These are phyloP conservation scores for Leishmania mexicana DNA, from an alignment of 208 protist genomes.

Conservation along the genomic window DNA sequence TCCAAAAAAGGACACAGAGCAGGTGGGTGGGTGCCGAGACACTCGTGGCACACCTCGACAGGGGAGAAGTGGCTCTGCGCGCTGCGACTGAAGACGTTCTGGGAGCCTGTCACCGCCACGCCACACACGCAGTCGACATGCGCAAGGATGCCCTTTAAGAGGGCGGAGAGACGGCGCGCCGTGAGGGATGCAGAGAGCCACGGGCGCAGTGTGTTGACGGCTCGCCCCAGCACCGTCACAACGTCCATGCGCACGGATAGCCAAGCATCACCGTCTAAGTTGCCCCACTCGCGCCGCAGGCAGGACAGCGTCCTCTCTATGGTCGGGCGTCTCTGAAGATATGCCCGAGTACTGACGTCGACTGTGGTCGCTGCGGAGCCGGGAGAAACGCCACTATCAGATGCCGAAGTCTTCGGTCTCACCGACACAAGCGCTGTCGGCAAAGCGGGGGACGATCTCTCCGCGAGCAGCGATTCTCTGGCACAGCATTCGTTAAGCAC, in stretches of 20 bases:
- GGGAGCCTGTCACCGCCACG: conserved; percentile 14
- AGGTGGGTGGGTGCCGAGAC: conserved; percentile 65
- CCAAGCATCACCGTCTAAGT: neutral
- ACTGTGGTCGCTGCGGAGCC: neutral
- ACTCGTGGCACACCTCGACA: conserved; percentile 54
- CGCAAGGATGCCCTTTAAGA: conserved; percentile 56
- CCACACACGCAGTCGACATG: conserved; percentile 47
- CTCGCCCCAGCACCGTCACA: conserved; percentile 10
- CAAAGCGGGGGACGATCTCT: neutral
- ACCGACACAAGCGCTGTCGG: neutral
- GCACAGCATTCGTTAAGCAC: conserved; percentile 17
- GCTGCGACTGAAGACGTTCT: conserved; percentile 21
- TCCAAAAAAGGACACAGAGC: conserved; percentile 53
- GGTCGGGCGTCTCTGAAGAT: conserved; percentile 9
- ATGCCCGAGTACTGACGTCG: neutral
- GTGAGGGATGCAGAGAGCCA: conserved; percentile 15
- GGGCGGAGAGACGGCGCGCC: conserved; percentile 48
- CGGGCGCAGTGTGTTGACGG: conserved; percentile 22
- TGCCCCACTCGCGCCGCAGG: conserved; percentile 24
- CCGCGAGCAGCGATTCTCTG: conserved; percentile 6
- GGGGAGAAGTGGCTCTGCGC: conserved; percentile 21
- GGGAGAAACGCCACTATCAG: neutral
- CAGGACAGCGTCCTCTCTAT: conserved; percentile 22
- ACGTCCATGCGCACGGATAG: conserved; percentile 28
- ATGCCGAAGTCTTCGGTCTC: neutral